Evolutionary conservation across 495 filamentous ascomycete species (phyloP).

Genomic region (Talaromyces trachyspermus): DNA sequence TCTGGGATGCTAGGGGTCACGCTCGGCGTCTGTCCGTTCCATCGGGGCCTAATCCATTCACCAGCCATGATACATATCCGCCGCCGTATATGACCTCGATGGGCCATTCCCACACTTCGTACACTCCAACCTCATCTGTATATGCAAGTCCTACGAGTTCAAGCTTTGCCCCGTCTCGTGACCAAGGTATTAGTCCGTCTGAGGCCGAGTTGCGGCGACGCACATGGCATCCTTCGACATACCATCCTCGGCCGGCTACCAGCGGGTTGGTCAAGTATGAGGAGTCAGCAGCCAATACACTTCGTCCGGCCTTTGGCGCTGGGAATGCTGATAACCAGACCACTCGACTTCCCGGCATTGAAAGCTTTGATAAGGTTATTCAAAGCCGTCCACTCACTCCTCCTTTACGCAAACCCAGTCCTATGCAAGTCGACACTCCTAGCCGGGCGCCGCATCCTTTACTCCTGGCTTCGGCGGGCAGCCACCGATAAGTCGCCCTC

Average conservation of each 20-base stretch:
- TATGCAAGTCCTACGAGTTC: conserved; percentile 67
- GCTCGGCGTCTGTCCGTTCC: conserved; percentile 77
- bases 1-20: conserved; percentile 64
- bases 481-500: conserved; percentile 36
- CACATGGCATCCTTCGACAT: conserved; percentile 85
- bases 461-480: conserved; percentile 37
- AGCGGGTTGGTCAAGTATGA: conserved; percentile 53
- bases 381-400: conserved; percentile 55
- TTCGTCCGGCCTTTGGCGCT: conserved; percentile 41
- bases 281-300: conserved; percentile 49
- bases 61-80: conserved; percentile 52
- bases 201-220: conserved; percentile 74
- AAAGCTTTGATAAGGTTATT: conserved; percentile 72
- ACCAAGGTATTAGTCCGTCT: conserved; percentile 51
- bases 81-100: conserved; percentile 48
- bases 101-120: conserved; percentile 45
- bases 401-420: conserved; percentile 53
- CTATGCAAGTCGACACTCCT: conserved; percentile 59
- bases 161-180: conserved; percentile 53
- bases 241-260: conserved; percentile 54
- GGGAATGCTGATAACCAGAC: conserved; percentile 42
- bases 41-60: conserved; percentile 65
- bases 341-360: conserved; percentile 75
- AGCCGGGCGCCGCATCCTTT: conserved; percentile 31
- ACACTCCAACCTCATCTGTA: conserved; percentile 50